These are phyloP conservation scores for Hapsidospora chrysogenum DNA, from an alignment of 495 filamentous ascomycete genomes.

Conservation along the genomic window DNA sequence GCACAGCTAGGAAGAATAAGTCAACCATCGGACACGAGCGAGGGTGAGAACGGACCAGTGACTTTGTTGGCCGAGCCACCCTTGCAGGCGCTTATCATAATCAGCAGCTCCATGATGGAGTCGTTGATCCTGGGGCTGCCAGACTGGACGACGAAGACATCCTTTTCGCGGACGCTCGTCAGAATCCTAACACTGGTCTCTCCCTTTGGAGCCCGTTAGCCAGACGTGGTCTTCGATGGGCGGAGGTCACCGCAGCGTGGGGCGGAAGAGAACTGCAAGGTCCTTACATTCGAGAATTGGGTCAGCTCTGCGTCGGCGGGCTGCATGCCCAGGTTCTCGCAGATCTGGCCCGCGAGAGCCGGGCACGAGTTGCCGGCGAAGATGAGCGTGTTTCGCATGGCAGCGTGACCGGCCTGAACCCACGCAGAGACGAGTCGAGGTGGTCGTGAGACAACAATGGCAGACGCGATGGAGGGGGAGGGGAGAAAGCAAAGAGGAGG, in stretches of 20 bases:
- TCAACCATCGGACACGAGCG: slow-evolving; percentile 7
- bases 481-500: slow-evolving; percentile 5
- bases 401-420: too few relatives aligned
- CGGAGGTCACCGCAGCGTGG: too few relatives aligned
- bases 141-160: slow-evolving; percentile 97
- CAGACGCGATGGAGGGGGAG: slow-evolving; percentile 9
- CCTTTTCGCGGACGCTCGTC: slow-evolving; percentile 88
- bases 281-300: slow-evolving; percentile 39
- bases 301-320: slow-evolving; percentile 39
- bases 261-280: slow-evolving; percentile 6
- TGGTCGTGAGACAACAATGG: too few relatives aligned
- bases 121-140: slow-evolving; percentile 96
- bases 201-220: slow-evolving; percentile 63
- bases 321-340: slow-evolving; percentile 39
- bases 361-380: slow-evolving; percentile 41
- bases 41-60: slow-evolving; percentile 44
- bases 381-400: slow-evolving; percentile 39
- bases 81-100: slow-evolving; percentile 97
- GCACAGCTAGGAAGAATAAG: slow-evolving; percentile 49
- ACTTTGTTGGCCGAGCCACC: slow-evolving; percentile 94
- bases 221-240: too few relatives aligned
- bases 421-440: too few relatives aligned
- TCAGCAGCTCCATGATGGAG: slow-evolving; percentile 94
- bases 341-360: slow-evolving; percentile 38
- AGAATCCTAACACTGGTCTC: slow-evolving; percentile 92